A percentile compares a stretch with the other conserved stretches of the same genome.
phyloP scores from a whole-genome alignment of 2,329 filamentous ascomycete genomes.

The Hymenoscyphus occultus region DNA sequence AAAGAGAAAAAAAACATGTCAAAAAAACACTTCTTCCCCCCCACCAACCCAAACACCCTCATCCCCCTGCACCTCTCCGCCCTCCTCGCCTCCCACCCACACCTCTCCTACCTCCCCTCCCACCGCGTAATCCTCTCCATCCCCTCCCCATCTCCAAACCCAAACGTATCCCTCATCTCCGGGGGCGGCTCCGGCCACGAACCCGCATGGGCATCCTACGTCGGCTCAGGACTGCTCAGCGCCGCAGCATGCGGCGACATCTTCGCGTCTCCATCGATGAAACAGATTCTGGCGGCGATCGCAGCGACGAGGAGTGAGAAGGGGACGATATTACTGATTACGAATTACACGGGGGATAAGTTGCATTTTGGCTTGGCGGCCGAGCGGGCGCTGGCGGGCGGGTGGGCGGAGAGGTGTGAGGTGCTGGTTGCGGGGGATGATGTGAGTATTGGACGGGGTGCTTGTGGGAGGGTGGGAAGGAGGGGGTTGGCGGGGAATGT shows the following conservation, averaged over 20 bases:
- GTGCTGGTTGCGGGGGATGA: constrained; percentile 64
- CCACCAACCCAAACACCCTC: constrained; percentile 43
- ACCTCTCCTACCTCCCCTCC: constrained; percentile 43
- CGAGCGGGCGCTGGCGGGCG: constrained; percentile 40
- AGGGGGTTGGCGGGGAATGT: constrained; percentile 61
- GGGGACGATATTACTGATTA: constrained; percentile 59
- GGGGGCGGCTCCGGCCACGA: constrained; percentile 37
- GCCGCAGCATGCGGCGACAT: constrained; percentile 60
- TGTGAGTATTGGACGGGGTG: constrained; percentile 58
- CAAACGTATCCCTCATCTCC: constrained; percentile 28
- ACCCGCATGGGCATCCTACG: constrained; percentile 60
- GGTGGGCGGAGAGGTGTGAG: constrained; percentile 44
- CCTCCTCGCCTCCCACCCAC: constrained; percentile 44
- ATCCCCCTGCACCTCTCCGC: constrained; percentile 48
- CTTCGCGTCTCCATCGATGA: constrained; percentile 61
- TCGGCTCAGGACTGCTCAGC: constrained; percentile 59
- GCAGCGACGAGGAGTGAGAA: constrained; percentile 51
- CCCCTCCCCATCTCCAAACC: constrained; percentile 8
- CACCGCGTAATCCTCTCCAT: constrained; percentile 45
- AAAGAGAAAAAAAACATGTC: constrained; percentile 41
- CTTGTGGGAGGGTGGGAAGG: constrained; percentile 54
- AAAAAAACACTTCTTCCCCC: constrained; percentile 52
- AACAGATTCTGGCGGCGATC: constrained; percentile 59
- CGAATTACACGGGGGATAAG: constrained; percentile 51
- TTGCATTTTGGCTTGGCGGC: constrained; percentile 44